Percentiles rank a stretch among this genome's conserved stretches.
phyloP scores from a whole-genome alignment of 2,329 filamentous ascomycete species.

The Elsinoe fawcettii region DNA sequence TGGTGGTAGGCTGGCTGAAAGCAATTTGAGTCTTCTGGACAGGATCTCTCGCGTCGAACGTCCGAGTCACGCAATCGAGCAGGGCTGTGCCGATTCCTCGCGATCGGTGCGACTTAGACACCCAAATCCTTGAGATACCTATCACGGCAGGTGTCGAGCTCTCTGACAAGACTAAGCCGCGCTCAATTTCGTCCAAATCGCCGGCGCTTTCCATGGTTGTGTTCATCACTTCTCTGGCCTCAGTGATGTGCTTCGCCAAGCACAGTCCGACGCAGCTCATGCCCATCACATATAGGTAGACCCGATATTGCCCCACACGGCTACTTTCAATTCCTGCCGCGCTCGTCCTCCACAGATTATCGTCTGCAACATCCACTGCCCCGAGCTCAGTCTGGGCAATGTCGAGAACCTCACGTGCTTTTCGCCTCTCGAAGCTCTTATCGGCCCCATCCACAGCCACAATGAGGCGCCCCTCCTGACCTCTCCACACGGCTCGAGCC shows the following conservation, averaged over 20 bases:
- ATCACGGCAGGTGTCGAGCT: conserved; percentile 26
- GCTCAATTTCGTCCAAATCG: not conserved
- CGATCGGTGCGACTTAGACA: conserved; percentile 47
- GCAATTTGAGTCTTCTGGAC: conserved; percentile 50
- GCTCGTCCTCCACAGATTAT: conserved; percentile 46
- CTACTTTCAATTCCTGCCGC: conserved; percentile 18
- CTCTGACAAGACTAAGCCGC: not conserved
- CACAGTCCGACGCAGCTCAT: conserved; percentile 56
- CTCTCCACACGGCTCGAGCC: conserved; percentile 13
- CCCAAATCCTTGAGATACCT: conserved; percentile 60
- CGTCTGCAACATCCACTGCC: conserved; percentile 51
- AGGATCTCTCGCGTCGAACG: conserved; percentile 49
- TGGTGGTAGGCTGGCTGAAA: conserved; percentile 60
- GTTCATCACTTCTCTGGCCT: conserved; percentile 41
- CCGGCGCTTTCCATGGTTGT: not conserved
- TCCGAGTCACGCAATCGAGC: conserved; percentile 47
- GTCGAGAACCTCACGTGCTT: conserved; percentile 47
- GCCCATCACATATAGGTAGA: conserved; percentile 54
- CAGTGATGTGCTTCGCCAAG: conserved; percentile 55
- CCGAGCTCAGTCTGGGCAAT: conserved; percentile 57
- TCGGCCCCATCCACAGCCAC: conserved; percentile 52
- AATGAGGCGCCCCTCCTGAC: conserved; percentile 40
- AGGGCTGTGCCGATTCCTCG: conserved; percentile 51
- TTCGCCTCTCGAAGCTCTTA: conserved; percentile 45
- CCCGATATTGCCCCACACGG: conserved; percentile 45